Evolutionary conservation across 2,329 filamentous ascomycete genomes (phyloP), one percentile per base, ranked within the genome.

Genomic region (Scedosporium minutisporum): DNA sequence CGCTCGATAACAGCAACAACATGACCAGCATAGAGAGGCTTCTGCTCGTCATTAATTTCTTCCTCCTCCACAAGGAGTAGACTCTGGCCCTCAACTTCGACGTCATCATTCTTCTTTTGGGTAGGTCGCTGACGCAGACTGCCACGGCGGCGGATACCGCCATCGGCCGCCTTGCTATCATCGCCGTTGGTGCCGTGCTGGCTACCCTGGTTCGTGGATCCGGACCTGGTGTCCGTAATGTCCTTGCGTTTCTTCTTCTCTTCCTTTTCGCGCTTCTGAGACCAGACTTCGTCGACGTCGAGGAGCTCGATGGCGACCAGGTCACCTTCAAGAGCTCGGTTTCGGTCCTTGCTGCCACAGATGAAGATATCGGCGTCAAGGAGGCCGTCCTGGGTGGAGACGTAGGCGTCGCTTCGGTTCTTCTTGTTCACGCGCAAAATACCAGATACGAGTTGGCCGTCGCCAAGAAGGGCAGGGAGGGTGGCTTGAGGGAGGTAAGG

Each of bases 241-340:
- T 99, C 95, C 82, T 99, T 99, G 75, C 95, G 90, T 81, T 97
- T 99, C 86, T 99, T 99, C 84, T 99, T 99, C 75, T 99, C 95
- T 77, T 99, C 95, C 75, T 99, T 99, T 76, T 99, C 95, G 63
- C 92, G 91, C 82, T 99, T 99, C 80, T 99, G 95, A 25, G 89
- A 86, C 95, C 95, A 99, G 2, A 99, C 95, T 72, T 99, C 95
- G 73, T 97, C 95, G 6, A 99, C 95, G 71, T 99, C 93, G 60
- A 99, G 86, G 57, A 99, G 87, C 77, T 99, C 95, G 62, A 99
- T 87, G 38, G 95, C 95, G 64, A 99, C 95, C 62, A 96, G 83
- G 73, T 99, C 95, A 64, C 95, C 95, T 74, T 99, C 95, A 42
- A 99, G 83, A 62, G 95, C 95, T 75, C 95, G 90, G 75, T 99